These are phyloP conservation scores for Falciphora oryzae DNA, from an alignment of 2,329 filamentous ascomycete species.

Conservation along the genomic window DNA sequence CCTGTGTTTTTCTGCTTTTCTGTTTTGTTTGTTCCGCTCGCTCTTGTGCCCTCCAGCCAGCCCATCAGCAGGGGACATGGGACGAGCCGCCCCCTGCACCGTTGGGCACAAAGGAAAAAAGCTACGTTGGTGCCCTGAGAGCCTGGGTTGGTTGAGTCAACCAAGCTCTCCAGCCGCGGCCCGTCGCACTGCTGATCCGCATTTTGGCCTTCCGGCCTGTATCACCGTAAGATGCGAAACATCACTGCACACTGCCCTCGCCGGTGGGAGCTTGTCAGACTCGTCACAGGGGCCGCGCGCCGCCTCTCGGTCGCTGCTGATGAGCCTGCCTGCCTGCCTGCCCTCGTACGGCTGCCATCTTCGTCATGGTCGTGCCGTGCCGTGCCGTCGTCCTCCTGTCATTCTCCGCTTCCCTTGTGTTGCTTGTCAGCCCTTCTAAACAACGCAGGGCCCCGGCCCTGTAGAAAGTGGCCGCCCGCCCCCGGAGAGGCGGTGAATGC, in stretches of 20 bases:
- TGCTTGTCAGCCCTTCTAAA: neutral
- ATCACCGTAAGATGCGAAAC: slow-evolving; percentile 3
- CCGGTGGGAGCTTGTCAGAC: neutral
- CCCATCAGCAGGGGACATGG: neutral
- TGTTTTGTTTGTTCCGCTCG: neutral
- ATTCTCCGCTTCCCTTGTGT: neutral
- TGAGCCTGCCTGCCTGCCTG: slow-evolving; percentile 2
- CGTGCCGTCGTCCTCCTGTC: neutral
- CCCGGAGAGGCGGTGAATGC: neutral
- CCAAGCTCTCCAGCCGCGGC: slow-evolving; percentile 4
- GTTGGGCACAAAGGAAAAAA: neutral
- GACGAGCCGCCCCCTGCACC: neutral
- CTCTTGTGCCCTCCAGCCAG: neutral
- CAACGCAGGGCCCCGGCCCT: neutral
- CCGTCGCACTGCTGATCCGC: slow-evolving; percentile 6
- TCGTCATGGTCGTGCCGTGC: neutral
- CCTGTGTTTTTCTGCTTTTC: neutral
- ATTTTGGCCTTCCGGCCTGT: neutral
- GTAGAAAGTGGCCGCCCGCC: neutral
- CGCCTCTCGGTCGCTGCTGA: neutral
- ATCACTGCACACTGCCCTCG: neutral
- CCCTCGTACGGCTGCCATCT: neutral
- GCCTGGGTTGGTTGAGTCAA: slow-evolving; percentile 5
- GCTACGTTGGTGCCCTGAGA: neutral
- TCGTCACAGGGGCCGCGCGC: neutral